Conservation (phyloP, 2,329 filamentous ascomycete genomes). For the Aspergillus pseudonomiae region DNA sequence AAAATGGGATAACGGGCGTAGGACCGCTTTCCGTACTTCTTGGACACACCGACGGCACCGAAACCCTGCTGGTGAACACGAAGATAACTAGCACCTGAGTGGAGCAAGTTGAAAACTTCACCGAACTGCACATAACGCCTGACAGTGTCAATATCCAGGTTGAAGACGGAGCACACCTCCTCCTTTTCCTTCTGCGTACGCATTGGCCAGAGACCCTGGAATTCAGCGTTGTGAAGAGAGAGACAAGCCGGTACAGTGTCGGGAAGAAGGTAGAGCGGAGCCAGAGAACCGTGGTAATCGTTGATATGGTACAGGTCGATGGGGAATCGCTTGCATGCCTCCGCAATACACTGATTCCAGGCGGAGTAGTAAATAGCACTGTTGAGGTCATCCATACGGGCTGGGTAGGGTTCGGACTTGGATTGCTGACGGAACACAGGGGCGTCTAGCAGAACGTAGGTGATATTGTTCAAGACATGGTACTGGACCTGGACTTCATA, state of each 20-base stretch:
- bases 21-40: constrained; percentile 71
- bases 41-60: constrained; percentile 68
- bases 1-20: constrained; percentile 70
- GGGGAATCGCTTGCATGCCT: constrained; percentile 64
- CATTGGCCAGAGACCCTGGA: constrained; percentile 71
- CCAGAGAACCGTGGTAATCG: constrained; percentile 66
- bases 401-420: constrained; percentile 65
- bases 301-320: constrained; percentile 69
- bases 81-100: constrained; percentile 67
- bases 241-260: constrained; percentile 64
- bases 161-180: constrained; percentile 68
- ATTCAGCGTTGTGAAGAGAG: constrained; percentile 70
- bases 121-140: constrained; percentile 68
- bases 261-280: constrained; percentile 67
- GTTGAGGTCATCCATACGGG: constrained; percentile 70
- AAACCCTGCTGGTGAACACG: constrained; percentile 69
- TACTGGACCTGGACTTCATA: constrained; percentile 68
- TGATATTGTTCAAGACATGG: constrained; percentile 66
- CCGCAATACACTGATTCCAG: constrained; percentile 71
- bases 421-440: constrained; percentile 68
- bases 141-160: constrained; percentile 61
- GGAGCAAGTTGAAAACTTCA: constrained; percentile 69
- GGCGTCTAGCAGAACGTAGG: constrained; percentile 68
- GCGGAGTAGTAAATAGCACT: constrained; percentile 70
- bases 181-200: constrained; percentile 62